Base-by-base conservation (phyloP, 208 protist species). In the Leishmania guyanensis region DNA sequence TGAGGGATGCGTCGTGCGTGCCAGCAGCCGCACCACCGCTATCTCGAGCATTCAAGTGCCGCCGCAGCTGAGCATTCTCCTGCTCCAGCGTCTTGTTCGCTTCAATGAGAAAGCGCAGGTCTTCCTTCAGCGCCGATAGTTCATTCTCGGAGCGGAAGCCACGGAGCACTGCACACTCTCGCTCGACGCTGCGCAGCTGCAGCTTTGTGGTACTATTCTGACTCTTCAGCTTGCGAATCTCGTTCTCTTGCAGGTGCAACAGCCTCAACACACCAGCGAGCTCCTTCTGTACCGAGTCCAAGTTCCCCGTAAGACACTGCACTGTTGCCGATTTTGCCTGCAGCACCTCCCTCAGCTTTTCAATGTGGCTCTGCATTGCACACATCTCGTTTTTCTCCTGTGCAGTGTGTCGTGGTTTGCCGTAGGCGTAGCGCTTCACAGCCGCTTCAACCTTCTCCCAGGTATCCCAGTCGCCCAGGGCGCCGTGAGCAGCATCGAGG, bases 391-490 rank as follows among this genome's bases (percentile, higher is more conserved):
- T 80, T 26, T 48, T 80, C 12, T 88, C 78, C 36, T 72, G 54
- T 22, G 77, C 68, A n/a, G 73, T 75, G 64, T 85, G 77, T 46
- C n/a, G 69, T 64, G 85, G 83, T 16, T 90, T 78, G 20, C 80
- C 87, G 73, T 95, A 97, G 9, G 89, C 94, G 84, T 91, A 94
- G 60, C 91, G 89, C 74, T 94, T 93, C 29, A 97, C 78, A 6
- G 91, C 80, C 2, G 76, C 70, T 83, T 97, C 86, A 0, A 97
- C 91, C 72, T 79, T 80, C 70, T 95, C 91, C 82, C 87, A 97
- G 33, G 94, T 97, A 33, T 94, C 92, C 87, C 90, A 95, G 78
- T 97, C 90, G 3, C 94, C 94, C 0, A 92, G 80, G 4, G 87
- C 88, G 3, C 69, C 79, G 16, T 88, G 80, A 12, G 83, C 29